phyloP scores from a whole-genome alignment of 2,329 filamentous ascomycete species.

The Cordyceps farinosa region DNA sequence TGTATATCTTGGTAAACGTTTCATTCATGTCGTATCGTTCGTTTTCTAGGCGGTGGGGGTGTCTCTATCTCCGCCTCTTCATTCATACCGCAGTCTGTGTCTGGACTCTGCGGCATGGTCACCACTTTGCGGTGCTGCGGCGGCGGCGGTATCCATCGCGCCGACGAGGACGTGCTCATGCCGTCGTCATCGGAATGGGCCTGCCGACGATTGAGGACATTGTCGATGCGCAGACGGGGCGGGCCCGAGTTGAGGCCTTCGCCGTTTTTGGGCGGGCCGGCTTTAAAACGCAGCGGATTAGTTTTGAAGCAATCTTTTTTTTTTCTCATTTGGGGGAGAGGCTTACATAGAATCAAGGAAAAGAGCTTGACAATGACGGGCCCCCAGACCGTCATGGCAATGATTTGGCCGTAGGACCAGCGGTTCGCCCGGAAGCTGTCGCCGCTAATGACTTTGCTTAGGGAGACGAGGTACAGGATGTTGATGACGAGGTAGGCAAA shows the following conservation, averaged over 20 bases:
- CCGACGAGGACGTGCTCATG: constrained; percentile 14
- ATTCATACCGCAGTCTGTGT: not conserved
- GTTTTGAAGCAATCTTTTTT: not conserved
- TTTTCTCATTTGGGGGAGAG: not conserved
- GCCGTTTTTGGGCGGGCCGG: constrained; percentile 37
- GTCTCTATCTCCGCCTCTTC: not conserved
- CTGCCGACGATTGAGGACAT: constrained; percentile 35
- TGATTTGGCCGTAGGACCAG: constrained; percentile 39
- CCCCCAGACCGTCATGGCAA: constrained; percentile 38
- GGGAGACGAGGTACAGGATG: constrained; percentile 37
- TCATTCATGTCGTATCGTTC: constrained; percentile 15
- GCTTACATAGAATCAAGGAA: constrained; percentile 36
- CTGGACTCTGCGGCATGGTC: constrained; percentile 1
- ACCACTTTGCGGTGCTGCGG: not conserved
- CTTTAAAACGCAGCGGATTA: constrained; percentile 21
- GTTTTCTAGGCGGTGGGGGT: not conserved
- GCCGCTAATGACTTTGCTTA: constrained; percentile 33
- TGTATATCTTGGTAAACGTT: not conserved
- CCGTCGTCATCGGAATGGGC: constrained; percentile 18
- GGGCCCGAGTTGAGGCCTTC: constrained; percentile 35
- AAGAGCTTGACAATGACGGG: constrained; percentile 40
- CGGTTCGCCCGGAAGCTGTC: constrained; percentile 35
- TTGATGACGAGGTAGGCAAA: constrained; percentile 36
- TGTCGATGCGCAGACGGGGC: constrained; percentile 37
- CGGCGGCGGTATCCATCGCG: not conserved